phyloP scores from a whole-genome alignment of 2,329 filamentous ascomycete genomes.

The Emergomyces orientalis region DNA sequence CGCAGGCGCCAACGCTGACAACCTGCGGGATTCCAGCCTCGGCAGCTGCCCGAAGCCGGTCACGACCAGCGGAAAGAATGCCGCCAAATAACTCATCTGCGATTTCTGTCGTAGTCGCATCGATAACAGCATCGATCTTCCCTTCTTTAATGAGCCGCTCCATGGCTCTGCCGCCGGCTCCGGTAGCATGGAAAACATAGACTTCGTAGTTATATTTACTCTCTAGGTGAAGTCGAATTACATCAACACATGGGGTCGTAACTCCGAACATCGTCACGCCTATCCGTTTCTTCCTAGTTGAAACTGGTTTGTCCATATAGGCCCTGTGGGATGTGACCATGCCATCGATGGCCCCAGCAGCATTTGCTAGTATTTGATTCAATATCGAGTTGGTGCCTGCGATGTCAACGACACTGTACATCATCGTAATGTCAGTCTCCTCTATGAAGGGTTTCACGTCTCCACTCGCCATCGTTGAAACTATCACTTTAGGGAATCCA shows the following conservation, averaged over 20 bases:
- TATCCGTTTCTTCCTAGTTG: constrained; percentile 39
- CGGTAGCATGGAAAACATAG: constrained; percentile 11
- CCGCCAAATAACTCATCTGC: constrained; percentile 56
- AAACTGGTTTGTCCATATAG: constrained; percentile 8
- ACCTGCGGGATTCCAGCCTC: constrained; percentile 50
- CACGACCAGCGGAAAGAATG: constrained; percentile 50
- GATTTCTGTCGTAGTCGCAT: constrained; percentile 64
- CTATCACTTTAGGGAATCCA: constrained; percentile 60
- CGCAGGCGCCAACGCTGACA: constrained; percentile 46
- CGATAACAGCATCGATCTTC: constrained; percentile 55
- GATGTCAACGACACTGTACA: constrained; percentile 63
- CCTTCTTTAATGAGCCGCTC: constrained; percentile 52
- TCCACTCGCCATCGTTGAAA: constrained; percentile 60
- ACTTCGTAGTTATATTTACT: constrained; percentile 8
- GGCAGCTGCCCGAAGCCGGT: constrained; percentile 50
- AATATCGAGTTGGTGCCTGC: constrained; percentile 56
- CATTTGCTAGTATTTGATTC: constrained; percentile 51
- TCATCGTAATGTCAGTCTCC: constrained; percentile 59
- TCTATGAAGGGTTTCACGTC: constrained; percentile 56
- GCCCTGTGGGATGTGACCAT: constrained; percentile 44
- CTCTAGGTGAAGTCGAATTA: constrained; percentile 42
- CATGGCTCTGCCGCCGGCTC: constrained; percentile 57
- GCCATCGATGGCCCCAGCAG: constrained; percentile 51
- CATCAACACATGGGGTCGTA: constrained; percentile 56
- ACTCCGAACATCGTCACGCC: constrained; percentile 68